These are phyloP conservation scores for Durusdinium trenchii DNA, from an alignment of 73 alveolate species.

Conservation along the genomic window DNA sequence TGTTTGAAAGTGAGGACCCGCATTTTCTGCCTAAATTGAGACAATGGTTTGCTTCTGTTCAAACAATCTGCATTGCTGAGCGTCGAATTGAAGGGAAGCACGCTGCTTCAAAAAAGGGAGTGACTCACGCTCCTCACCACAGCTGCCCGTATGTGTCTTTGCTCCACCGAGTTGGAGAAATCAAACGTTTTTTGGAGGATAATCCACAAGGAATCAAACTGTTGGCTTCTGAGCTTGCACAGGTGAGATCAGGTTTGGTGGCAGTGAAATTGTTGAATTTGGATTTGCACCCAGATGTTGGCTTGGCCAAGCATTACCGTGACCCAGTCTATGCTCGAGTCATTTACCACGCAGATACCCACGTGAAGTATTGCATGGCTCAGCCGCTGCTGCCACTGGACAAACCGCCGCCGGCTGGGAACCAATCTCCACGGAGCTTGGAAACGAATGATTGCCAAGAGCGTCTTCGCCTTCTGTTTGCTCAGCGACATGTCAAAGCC, in stretches of 20 bases:
- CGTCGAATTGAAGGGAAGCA: conserved; percentile 16
- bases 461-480: not conserved
- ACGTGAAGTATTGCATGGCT: not conserved
- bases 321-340: not conserved
- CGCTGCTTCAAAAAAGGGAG: not conserved
- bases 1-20: not conserved
- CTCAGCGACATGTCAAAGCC: not conserved
- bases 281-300: not conserved
- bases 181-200: not conserved
- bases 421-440: too few relatives aligned
- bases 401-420: not conserved
- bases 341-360: conserved; percentile 20
- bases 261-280: not conserved
- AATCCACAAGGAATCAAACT: not conserved
- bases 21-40: not conserved
- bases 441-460: not conserved
- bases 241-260: not conserved
- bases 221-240: not conserved
- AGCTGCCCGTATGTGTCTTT: conserved; percentile 7
- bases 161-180: not conserved
- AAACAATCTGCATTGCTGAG: not conserved
- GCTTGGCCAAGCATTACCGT: not conserved
- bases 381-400: not conserved
- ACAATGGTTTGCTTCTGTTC: not conserved
- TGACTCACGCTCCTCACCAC: not conserved